Conservation (phyloP, 2,329 filamentous ascomycete species). For the Arthrobotrys musiformis region DNA sequence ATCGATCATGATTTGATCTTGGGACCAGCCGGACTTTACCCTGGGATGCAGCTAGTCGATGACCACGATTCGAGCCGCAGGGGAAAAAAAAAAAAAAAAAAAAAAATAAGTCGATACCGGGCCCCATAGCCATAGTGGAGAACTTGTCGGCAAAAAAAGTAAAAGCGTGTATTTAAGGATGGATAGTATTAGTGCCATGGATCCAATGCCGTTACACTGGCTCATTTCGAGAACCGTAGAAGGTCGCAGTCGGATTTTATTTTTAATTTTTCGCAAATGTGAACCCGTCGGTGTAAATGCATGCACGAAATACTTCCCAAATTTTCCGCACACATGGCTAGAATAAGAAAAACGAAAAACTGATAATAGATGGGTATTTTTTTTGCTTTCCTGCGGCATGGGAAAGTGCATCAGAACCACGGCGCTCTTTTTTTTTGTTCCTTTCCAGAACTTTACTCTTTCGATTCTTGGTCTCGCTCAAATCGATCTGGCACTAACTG, state of each 20-base stretch:
- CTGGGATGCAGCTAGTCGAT: constrained; percentile 13
- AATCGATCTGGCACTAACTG: constrained; percentile 9
- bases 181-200: not conserved
- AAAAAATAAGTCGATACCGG: constrained; percentile 11
- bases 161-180: not conserved
- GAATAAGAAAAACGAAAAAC: constrained; percentile 32
- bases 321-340: constrained; percentile 30
- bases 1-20: not conserved
- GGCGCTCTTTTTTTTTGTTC: constrained; percentile 4
- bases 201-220: constrained; percentile 23
- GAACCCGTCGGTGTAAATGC: not conserved
- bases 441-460: constrained; percentile 14
- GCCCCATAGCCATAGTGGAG: constrained; percentile 8
- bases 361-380: not conserved
- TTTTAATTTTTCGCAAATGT: constrained; percentile 8
- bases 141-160: not conserved
- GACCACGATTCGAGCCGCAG: constrained; percentile 32
- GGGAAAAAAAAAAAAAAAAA: too few species aligned
- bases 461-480: not conserved
- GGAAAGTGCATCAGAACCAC: constrained; percentile 20
- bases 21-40: constrained; percentile 27
- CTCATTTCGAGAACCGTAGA: not conserved
- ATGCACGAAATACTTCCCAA: constrained; percentile 22
- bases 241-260: constrained; percentile 15
- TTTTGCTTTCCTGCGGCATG: not conserved